Conservation (phyloP, 2,329 filamentous ascomycete species). For the Monosporascus sp. region DNA sequence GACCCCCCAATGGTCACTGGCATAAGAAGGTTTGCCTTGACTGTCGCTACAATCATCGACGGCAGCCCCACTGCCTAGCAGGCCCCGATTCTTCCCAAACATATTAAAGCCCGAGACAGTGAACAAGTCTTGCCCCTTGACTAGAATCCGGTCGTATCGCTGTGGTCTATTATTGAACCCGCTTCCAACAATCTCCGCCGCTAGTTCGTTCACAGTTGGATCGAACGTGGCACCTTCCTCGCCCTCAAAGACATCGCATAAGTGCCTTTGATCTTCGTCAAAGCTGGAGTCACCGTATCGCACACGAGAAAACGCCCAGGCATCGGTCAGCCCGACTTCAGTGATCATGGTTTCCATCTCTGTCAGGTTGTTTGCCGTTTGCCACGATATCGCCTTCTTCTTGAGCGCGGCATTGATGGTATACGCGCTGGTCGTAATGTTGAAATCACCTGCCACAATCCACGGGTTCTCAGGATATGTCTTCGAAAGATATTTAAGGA, state of each 20-base stretch:
- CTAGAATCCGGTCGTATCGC: conserved; percentile 59
- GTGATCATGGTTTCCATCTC: conserved; percentile 42
- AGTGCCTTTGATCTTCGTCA: conserved; percentile 12
- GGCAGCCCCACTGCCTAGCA: conserved; percentile 4
- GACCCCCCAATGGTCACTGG: conserved; percentile 57
- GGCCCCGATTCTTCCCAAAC: conserved; percentile 44
- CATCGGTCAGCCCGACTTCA: conserved; percentile 44
- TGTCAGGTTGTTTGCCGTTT: conserved; percentile 38
- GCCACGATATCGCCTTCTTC: conserved; percentile 46
- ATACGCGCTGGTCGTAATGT: conserved; percentile 53
- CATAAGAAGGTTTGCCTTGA: conserved; percentile 21
- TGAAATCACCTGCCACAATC: conserved; percentile 60
- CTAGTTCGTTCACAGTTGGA: conserved; percentile 50
- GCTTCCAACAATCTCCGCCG: conserved; percentile 42
- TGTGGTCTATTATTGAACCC: conserved; percentile 53
- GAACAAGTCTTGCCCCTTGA: conserved; percentile 37
- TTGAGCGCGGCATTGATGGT: conserved; percentile 49
- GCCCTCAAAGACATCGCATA: conserved; percentile 43
- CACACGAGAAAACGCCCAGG: conserved; percentile 43
- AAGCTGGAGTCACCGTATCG: conserved; percentile 36
- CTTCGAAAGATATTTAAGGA: conserved; percentile 41
- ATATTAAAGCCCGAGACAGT: conserved; percentile 45
- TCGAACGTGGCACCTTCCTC: conserved; percentile 64
- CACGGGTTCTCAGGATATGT: conserved; percentile 41
- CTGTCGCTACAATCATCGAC: neutral